Evolutionary conservation across 495 filamentous ascomycete species (phyloP).

Genomic region (Podospora anserina): DNA sequence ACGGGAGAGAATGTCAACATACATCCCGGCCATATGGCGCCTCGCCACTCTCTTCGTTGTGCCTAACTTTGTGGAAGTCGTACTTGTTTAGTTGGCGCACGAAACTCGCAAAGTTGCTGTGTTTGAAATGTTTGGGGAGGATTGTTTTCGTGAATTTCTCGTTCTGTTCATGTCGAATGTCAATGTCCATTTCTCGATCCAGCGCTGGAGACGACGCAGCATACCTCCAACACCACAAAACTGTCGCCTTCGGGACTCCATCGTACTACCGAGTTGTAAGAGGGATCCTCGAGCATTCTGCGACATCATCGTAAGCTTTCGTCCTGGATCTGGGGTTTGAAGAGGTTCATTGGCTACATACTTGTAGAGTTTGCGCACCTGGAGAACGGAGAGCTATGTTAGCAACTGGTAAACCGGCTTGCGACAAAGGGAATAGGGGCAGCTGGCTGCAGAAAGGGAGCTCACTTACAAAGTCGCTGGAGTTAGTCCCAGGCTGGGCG

Average conservation of each 20-base stretch:
- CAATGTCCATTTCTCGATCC: constrained; percentile 8
- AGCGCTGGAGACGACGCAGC: constrained; percentile 13
- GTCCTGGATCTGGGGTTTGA: neutral
- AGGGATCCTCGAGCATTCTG: constrained; percentile 96
- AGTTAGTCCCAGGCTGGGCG: constrained; percentile 45
- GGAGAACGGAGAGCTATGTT: constrained; percentile 18
- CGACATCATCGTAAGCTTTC: constrained; percentile 27
- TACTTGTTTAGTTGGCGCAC: constrained; percentile 99
- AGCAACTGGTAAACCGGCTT: constrained; percentile 18
- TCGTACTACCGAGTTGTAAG: constrained; percentile 86
- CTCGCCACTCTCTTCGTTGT: constrained; percentile 90
- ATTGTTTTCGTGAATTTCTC: constrained; percentile 98
- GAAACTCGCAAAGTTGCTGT: constrained; percentile 99
- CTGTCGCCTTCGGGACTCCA: constrained; percentile 95
- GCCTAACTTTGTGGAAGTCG: constrained; percentile 98
- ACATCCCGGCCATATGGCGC: constrained; percentile 90
- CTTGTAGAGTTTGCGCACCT: constrained; percentile 99
- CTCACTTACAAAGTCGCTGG: constrained; percentile 50
- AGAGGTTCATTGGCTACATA: constrained; percentile 39
- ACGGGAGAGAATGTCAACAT: constrained; percentile 37
- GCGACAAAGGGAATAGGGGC: constrained; percentile 5
- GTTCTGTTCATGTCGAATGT: constrained; percentile 55
- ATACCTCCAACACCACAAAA: constrained; percentile 95
- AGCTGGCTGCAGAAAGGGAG: neutral
- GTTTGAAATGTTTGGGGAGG: constrained; percentile 97